Percentiles rank a stretch among this genome's conserved stretches.
These are phyloP conservation scores for Debaryomyces singareniensis DNA, from an alignment of 1,139 yeast species.

Conservation along the genomic window DNA sequence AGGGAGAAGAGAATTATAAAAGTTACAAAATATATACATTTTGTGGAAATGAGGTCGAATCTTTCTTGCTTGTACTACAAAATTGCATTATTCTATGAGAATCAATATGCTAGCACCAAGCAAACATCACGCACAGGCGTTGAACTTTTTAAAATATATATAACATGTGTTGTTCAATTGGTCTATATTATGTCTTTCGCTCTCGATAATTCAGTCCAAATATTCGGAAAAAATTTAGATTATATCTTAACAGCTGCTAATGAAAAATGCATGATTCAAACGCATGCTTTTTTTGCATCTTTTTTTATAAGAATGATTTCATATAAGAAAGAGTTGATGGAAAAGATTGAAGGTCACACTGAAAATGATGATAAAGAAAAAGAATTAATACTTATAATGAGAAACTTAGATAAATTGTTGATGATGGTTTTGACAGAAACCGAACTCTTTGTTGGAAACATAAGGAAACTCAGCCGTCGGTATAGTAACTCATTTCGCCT, in stretches of 20 bases:
- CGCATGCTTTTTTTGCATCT: conserved; percentile 36
- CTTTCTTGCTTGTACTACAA: conserved; percentile 39
- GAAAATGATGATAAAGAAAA: neutral
- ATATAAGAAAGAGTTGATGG: conserved; percentile 29
- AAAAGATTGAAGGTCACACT: conserved; percentile 17
- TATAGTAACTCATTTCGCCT: conserved; percentile 38
- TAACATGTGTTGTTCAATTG: conserved; percentile 38
- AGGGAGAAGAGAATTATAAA: conserved; percentile 20
- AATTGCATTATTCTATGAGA: conserved; percentile 39
- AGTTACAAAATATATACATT: conserved; percentile 29
- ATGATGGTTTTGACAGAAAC: conserved; percentile 33
- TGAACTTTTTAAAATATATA: conserved; percentile 38
- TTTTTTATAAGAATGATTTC: conserved; percentile 38
- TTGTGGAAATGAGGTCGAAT: conserved; percentile 35
- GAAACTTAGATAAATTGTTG: conserved; percentile 30
- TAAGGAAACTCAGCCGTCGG: conserved; percentile 30
- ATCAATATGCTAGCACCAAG: conserved; percentile 22
- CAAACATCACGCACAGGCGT: conserved; percentile 33
- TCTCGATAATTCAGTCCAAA: conserved; percentile 37
- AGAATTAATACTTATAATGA: conserved; percentile 19
- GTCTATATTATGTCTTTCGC: conserved; percentile 42
- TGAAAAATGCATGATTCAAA: conserved; percentile 39
- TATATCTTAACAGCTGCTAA: conserved; percentile 31
- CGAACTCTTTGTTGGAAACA: conserved; percentile 41
- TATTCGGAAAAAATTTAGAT: conserved; percentile 39